phyloP scores from a whole-genome alignment of 1,139 yeast species.

The Chernovozyma aurita region DNA sequence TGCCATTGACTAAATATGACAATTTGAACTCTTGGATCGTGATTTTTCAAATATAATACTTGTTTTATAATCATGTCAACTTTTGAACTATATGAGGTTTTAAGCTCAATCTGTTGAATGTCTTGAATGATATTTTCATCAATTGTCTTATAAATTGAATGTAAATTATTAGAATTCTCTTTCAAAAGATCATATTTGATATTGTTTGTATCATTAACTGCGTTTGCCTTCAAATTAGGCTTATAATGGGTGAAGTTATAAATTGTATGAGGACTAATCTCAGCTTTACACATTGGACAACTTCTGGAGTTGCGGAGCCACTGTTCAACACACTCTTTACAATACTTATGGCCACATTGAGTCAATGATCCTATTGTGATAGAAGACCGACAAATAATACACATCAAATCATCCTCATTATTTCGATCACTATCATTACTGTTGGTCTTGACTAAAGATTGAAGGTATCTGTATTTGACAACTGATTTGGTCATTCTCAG shows the following conservation, averaged over 20 bases:
- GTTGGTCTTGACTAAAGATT: constrained; percentile 34
- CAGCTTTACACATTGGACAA: constrained; percentile 78
- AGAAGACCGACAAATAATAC: constrained; percentile 71
- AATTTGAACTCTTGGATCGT: constrained; percentile 67
- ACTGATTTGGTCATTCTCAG: constrained; percentile 33
- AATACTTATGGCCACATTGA: constrained; percentile 87
- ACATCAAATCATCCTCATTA: constrained; percentile 43
- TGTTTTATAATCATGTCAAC: constrained; percentile 79
- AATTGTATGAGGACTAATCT: constrained; percentile 40
- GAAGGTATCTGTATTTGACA: constrained; percentile 60
- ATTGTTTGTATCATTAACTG: constrained; percentile 23
- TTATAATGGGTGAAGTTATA: constrained; percentile 55
- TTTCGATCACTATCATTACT: constrained; percentile 10
- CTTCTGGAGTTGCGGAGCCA: constrained; percentile 57
- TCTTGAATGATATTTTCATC: constrained; percentile 36
- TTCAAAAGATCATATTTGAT: constrained; percentile 8
- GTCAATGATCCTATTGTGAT: constrained; percentile 76
- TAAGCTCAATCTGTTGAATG: constrained; percentile 41
- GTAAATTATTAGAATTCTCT: constrained; percentile 24
- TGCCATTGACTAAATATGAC: constrained; percentile 88
- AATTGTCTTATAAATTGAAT: constrained; percentile 47
- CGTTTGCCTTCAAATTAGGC: constrained; percentile 44
- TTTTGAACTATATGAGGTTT: constrained; percentile 70
- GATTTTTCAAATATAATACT: constrained; percentile 53
- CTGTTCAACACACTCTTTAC: constrained; percentile 66